These are phyloP conservation scores for Pseudotsuga menziesii DNA, from an alignment of 75 land plant species.

Conservation along the genomic window DNA sequence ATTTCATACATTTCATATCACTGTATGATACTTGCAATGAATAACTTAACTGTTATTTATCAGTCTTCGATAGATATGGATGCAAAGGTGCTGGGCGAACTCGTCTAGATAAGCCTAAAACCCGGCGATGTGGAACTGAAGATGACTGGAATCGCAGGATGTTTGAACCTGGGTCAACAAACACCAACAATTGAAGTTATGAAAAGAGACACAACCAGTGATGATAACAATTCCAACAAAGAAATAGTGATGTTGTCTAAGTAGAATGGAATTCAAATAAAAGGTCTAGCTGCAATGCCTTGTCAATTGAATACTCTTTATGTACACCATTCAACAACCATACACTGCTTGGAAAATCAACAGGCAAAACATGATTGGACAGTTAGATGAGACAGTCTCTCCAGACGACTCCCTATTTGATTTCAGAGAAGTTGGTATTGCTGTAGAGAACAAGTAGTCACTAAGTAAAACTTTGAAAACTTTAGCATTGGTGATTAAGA, in stretches of 20 bases:
- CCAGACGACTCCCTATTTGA: not conserved
- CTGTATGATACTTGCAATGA: not conserved
- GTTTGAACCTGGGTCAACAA: not conserved
- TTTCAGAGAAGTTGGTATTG: not conserved
- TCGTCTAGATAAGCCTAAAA: constrained; percentile 28
- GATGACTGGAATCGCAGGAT: constrained; percentile 15
- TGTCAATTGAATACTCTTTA: not conserved
- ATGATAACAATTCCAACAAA: not conserved
- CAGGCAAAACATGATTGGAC: not conserved
- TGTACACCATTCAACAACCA: too few relatives aligned
- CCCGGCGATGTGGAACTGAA: constrained; percentile 22
- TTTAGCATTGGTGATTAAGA: too few relatives aligned
- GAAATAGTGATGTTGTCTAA: too few relatives aligned
- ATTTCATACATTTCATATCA: not conserved
- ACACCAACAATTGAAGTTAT: not conserved
- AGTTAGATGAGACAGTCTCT: not conserved
- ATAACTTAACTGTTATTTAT: not conserved
- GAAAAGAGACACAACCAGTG: not conserved
- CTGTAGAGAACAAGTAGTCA: not conserved
- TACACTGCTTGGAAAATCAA: not conserved
- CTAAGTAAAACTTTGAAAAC: too few relatives aligned
- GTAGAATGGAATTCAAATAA: not conserved
- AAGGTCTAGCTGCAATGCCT: not conserved
- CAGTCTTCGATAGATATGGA: constrained; percentile 18
- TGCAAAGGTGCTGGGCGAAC: constrained; percentile 31